Evolutionary conservation across 345 rosid species (phyloP).

Genomic region (Brassica nigra): DNA sequence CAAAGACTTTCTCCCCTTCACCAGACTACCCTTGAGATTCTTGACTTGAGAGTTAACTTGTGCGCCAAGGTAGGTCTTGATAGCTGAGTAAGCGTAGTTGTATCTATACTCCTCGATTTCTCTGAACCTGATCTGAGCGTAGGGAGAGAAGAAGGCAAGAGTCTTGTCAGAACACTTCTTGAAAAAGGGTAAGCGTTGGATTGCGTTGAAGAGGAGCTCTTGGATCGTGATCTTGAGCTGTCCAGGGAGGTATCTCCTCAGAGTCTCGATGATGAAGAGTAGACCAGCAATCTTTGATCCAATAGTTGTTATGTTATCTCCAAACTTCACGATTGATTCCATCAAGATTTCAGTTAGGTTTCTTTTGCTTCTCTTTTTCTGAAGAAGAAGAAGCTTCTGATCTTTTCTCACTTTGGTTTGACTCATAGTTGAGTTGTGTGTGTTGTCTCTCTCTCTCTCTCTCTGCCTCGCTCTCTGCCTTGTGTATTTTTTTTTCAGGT

Average conservation of each 20-base stretch:
- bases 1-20: constrained; percentile 14
- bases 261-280: constrained; percentile 52
- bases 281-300: constrained; percentile 41
- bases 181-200: constrained; percentile 27
- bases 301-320: constrained; percentile 5
- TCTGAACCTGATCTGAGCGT: constrained; percentile 51
- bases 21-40: constrained; percentile 17
- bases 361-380: neutral
- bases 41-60: constrained; percentile 31
- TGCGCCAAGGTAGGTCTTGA: constrained; percentile 55
- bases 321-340: constrained; percentile 24
- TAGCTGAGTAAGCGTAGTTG: constrained; percentile 49
- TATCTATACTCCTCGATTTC: constrained; percentile 48
- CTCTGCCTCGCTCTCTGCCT: neutral
- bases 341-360: neutral
- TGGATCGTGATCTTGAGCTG: constrained; percentile 19
- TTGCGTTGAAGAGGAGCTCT: constrained; percentile 4
- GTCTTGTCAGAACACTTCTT: constrained; percentile 43
- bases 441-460: neutral
- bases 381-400: neutral
- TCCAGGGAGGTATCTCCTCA: constrained; percentile 28
- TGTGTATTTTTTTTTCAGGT: neutral
- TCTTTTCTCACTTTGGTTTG: neutral
- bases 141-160: constrained; percentile 44
- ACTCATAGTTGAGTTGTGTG: neutral